Evolutionary conservation across 2,329 filamentous ascomycete species (phyloP).

Genomic region (Calonectria pseudoreteaudii): DNA sequence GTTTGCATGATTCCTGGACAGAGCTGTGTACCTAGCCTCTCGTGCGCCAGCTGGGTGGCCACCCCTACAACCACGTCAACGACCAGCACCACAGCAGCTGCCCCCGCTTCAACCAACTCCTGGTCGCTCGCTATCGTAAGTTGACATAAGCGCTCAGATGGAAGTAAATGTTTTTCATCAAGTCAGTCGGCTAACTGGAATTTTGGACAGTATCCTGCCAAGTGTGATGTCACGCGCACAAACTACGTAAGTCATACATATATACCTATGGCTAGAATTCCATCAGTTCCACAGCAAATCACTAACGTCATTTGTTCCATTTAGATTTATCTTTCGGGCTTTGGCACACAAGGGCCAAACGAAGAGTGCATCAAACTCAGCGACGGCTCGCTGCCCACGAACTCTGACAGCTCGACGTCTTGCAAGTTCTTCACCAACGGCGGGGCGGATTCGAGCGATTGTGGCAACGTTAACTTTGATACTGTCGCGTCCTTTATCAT

Average conservation of each 20-base stretch:
- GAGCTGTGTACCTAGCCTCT: constrained; percentile 9
- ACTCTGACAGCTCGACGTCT: neutral
- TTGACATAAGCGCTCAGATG: neutral
- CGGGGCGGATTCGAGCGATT: neutral
- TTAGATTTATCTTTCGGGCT: constrained; percentile 16
- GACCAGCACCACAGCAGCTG: neutral
- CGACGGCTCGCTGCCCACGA: constrained; percentile 4
- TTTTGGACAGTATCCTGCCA: neutral
- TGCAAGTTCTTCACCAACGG: constrained; percentile 21
- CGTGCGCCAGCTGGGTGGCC: constrained; percentile 19
- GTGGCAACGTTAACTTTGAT: constrained; percentile 10
- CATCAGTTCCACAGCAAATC: neutral
- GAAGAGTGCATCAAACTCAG: constrained; percentile 7
- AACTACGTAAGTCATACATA: constrained; percentile 17
- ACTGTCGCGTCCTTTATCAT: constrained; percentile 9
- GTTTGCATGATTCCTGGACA: constrained; percentile 4
- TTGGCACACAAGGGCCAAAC: constrained; percentile 10
- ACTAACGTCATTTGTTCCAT: neutral
- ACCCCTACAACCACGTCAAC: neutral
- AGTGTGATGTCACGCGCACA: neutral
- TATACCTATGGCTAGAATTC: neutral
- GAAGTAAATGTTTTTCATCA: neutral
- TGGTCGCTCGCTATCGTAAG: constrained; percentile 11
- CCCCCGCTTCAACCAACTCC: neutral
- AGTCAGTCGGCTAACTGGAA: neutral